Conservation (phyloP, 306 rosid species). For the Vigna unguiculata region DNA sequence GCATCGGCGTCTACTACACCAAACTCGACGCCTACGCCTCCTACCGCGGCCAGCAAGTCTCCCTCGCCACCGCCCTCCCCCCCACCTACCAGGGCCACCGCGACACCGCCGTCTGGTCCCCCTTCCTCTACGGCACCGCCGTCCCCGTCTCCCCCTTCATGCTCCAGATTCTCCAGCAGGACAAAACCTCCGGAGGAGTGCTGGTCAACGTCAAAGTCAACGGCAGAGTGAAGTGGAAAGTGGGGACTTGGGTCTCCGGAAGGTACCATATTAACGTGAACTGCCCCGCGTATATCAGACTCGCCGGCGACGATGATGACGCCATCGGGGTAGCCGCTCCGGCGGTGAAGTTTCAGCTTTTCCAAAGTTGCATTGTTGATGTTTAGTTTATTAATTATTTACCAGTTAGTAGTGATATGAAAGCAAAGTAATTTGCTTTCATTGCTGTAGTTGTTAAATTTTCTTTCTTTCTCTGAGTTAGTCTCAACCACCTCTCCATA, state of each 20-base stretch:
- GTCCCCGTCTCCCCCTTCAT: conserved; percentile 62
- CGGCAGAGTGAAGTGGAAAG: conserved; percentile 80
- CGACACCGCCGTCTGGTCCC: conserved; percentile 73
- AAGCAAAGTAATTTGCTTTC: conserved; percentile 36
- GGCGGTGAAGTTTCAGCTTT: conserved; percentile 57
- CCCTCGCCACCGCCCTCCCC: conserved; percentile 53
- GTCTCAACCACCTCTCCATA: not conserved
- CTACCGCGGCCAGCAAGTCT: conserved; percentile 70
- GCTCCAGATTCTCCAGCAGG: conserved; percentile 49
- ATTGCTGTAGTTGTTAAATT: not conserved
- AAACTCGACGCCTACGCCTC: conserved; percentile 56
- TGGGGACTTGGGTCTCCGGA: conserved; percentile 77
- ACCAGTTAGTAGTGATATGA: not conserved
- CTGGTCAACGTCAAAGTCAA: conserved; percentile 59
- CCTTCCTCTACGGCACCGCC: conserved; percentile 50
- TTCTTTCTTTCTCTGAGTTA: not conserved
- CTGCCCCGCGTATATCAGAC: conserved; percentile 68
- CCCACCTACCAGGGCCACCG: conserved; percentile 66
- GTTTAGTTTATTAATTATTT: conserved; percentile 40
- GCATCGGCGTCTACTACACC: conserved; percentile 62
- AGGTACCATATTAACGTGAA: conserved; percentile 61
- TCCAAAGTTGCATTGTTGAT: conserved; percentile 68
- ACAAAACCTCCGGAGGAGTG: conserved; percentile 54
- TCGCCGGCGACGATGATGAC: conserved; percentile 31
- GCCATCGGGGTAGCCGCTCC: conserved; percentile 37